Conservation (phyloP, 2,329 filamentous ascomycete genomes). For the Monilinia fructigena region DNA sequence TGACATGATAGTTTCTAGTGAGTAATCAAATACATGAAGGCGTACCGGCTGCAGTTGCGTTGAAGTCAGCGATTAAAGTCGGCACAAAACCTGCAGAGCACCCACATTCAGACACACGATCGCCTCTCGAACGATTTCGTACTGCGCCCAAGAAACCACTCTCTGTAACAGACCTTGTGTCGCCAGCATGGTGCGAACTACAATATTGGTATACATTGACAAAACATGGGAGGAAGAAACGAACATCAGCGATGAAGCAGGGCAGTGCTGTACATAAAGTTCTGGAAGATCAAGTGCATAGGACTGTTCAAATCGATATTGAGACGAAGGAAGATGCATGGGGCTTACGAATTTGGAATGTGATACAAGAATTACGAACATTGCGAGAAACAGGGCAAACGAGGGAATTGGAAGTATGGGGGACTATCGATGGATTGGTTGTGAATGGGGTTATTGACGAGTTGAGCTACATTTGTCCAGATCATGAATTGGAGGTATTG, state of each 20-base stretch:
- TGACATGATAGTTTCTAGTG: conserved; percentile 62
- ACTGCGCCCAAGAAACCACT: conserved; percentile 74
- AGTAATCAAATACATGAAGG: conserved; percentile 41
- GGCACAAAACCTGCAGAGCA: conserved; percentile 6
- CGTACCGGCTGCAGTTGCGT: background rate
- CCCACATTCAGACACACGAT: conserved; percentile 46
- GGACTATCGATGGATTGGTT: conserved; percentile 74
- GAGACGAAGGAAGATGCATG: conserved; percentile 77
- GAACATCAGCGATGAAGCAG: conserved; percentile 78
- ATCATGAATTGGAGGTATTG: conserved; percentile 60
- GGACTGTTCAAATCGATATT: conserved; percentile 69
- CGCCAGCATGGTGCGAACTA: conserved; percentile 92
- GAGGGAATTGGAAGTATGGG: conserved; percentile 81
- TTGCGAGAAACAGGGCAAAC: conserved; percentile 69
- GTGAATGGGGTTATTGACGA: conserved; percentile 91
- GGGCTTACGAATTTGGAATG: conserved; percentile 84
- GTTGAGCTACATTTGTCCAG: conserved; percentile 73
- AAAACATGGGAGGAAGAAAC: conserved; percentile 70
- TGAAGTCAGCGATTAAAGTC: background rate
- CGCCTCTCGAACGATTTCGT: conserved; percentile 76
- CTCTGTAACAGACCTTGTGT: conserved; percentile 83
- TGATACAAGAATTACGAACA: conserved; percentile 79
- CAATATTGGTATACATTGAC: conserved; percentile 89
- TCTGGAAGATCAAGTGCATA: conserved; percentile 83
- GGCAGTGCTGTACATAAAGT: conserved; percentile 78